These are phyloP conservation scores for Pythium rhizo-oryzae DNA, from an alignment of 352 stramenopile genomes.

Conservation along the genomic window DNA sequence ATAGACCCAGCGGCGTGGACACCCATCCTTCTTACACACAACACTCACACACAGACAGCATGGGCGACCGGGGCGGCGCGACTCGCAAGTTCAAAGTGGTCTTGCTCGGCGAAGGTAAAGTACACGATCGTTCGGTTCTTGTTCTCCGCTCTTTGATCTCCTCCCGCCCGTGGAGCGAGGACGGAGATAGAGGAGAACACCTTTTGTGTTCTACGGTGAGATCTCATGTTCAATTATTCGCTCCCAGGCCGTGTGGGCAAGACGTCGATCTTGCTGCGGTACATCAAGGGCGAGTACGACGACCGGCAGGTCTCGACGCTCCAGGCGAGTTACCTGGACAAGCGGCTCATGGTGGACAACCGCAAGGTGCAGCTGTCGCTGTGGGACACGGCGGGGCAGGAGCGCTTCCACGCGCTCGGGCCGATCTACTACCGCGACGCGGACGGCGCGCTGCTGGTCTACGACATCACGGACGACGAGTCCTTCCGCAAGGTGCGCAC, in stretches of 20 bases:
- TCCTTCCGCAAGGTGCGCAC: constrained; percentile 92
- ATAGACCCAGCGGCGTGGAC: constrained; percentile 2
- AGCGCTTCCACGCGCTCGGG: constrained; percentile 86
- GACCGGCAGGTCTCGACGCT: constrained; percentile 92
- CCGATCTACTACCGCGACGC: constrained; percentile 93
- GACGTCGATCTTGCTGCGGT: constrained; percentile 94
- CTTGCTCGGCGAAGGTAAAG: constrained; percentile 78
- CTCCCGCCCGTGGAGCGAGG: background rate
- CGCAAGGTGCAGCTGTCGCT: constrained; percentile 79
- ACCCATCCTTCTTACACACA: constrained; percentile 1
- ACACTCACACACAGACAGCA: constrained; percentile 24
- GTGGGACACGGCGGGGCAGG: constrained; percentile 89
- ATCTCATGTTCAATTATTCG: background rate
- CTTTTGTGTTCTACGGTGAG: background rate
- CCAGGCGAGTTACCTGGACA: constrained; percentile 94
- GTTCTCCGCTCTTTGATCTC: background rate
- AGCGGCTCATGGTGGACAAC: constrained; percentile 87
- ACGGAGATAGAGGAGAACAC: background rate
- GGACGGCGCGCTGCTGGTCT: constrained; percentile 88
- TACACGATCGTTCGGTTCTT: background rate
- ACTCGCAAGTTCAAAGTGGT: constrained; percentile 88
- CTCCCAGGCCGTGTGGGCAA: constrained; percentile 92
- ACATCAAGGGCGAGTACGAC: constrained; percentile 94
- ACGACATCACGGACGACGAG: constrained; percentile 92
- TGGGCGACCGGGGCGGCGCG: constrained; percentile 54